Base-by-base conservation (phyloP, 2,329 filamentous ascomycete genomes). In the Botrytis pseudocinerea region DNA sequence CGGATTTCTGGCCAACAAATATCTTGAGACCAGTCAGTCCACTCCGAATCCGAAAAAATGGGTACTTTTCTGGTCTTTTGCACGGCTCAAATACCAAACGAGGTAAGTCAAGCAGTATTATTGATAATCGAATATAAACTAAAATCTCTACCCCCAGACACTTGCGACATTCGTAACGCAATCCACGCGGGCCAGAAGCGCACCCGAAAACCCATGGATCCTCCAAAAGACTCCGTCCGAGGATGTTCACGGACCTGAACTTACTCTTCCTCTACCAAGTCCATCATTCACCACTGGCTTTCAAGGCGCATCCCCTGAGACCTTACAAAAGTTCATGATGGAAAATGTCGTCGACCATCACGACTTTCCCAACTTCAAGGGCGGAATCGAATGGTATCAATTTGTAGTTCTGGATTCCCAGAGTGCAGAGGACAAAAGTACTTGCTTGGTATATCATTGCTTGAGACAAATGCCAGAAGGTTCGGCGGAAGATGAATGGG, bases 391-490 rank as follows among this genome's bases (percentile, higher is more conserved):
- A 25, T 25, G 20, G 35, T 10, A 42, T 40, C 35, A 64, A 51
- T 64, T 57, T 20, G 69, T 64, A 18, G 25, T 64, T 28, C 16
- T 71, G 8, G 44, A 64, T 42, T n/a, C 32, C 14, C 25, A 38
- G 25, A 57, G 44, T 28, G 22, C 14, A 16, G 40, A 64, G 51
- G 60, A 57, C n/a, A 32, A 64, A 25, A 44, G 32, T 25, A 54
- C 60, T 28, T 64, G 44, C 63, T 51, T 64, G n/a, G n/a, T 64
- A 2, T 71, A 64, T 25, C 60, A 64, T 35, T 38, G 69, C 60
- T 3, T 1, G 22, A 42, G 18, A 16, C 1, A 9, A 16, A 64
- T 71, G 44, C 44, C 60, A 9, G 59, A 71, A 18, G 69, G n/a
- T 22, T 54, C 25, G 28, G 28, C 20, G 8, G 57, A 61, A 32